phyloP scores from a whole-genome alignment of 1,139 yeast species.

The Candida dubliniensis region DNA sequence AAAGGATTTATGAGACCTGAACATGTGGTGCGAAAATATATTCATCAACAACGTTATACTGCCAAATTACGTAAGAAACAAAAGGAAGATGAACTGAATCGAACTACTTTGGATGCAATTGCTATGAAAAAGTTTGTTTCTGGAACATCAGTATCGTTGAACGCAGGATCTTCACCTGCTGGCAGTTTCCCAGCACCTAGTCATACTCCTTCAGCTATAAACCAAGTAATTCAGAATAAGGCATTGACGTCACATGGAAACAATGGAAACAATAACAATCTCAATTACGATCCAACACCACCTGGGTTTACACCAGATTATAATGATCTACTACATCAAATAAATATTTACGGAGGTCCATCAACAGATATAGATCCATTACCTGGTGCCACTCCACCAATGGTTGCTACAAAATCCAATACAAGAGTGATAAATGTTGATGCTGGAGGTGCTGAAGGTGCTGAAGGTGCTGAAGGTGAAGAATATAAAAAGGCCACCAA shows the following conservation, averaged over 20 bases:
- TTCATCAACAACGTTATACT: constrained; percentile 48
- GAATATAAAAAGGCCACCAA: constrained; percentile 48
- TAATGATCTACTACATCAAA: constrained; percentile 49
- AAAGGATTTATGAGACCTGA: constrained; percentile 56
- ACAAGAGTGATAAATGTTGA: constrained; percentile 44
- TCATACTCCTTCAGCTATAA: constrained; percentile 46
- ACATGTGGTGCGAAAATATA: constrained; percentile 47
- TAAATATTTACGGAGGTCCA: constrained; percentile 53
- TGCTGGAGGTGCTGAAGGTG: constrained; percentile 17
- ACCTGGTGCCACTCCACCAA: constrained; percentile 48
- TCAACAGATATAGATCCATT: constrained; percentile 55
- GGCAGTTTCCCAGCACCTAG: constrained; percentile 43
- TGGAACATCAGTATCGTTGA: constrained; percentile 2
- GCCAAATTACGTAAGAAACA: constrained; percentile 18
- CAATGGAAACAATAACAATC: constrained; percentile 6
- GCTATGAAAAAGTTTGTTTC: constrained; percentile 5
- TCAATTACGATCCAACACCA: constrained; percentile 8
- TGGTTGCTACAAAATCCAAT: constrained; percentile 50
- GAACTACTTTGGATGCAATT: constrained; percentile 2
- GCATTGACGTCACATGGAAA: constrained; percentile 4
- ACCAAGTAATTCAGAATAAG: constrained; percentile 39
- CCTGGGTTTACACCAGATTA: constrained; percentile 32
- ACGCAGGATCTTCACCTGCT: constrained; percentile 7
- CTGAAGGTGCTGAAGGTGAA: constrained; percentile 16
- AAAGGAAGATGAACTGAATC: constrained; percentile 22